Evolutionary conservation across 495 filamentous ascomycete genomes (phyloP).

Genomic region (Penicillium samsonianum): DNA sequence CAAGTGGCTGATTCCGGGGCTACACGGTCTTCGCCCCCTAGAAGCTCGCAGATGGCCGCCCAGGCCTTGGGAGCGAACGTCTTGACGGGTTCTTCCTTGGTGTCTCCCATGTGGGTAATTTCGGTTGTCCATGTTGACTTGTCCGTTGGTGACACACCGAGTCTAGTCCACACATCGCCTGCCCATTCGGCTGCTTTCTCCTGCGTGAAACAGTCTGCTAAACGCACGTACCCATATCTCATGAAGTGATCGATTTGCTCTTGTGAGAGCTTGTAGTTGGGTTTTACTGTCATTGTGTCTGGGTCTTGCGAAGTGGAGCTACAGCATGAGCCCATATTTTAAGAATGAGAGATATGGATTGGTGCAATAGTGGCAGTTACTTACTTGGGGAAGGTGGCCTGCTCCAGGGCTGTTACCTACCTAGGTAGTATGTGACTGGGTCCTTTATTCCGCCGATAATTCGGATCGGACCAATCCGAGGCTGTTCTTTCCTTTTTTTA

Average conservation of each 20-base stretch:
- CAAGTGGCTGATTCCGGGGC: conserved; percentile 52
- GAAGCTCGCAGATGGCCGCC: conserved; percentile 68
- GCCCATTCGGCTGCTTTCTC: conserved; percentile 60
- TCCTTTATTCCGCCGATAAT: neutral
- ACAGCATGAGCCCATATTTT: neutral
- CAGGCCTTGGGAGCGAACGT: conserved; percentile 67
- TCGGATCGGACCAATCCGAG: neutral
- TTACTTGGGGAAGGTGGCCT: conserved; percentile 5
- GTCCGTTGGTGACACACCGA: conserved; percentile 67
- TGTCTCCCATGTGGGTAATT: conserved; percentile 65
- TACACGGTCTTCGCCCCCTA: conserved; percentile 65
- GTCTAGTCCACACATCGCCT: conserved; percentile 63
- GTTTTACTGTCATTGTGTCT: neutral
- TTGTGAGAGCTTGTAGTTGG: conserved; percentile 47
- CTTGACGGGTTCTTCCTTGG: conserved; percentile 53
- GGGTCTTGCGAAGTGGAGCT: neutral
- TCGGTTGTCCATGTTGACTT: conserved; percentile 65
- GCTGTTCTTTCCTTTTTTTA: neutral
- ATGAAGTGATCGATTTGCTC: conserved; percentile 68
- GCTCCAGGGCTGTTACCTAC: neutral
- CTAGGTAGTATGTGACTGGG: neutral
- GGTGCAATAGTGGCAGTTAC: neutral
- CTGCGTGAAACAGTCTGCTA: conserved; percentile 60
- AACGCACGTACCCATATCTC: conserved; percentile 63
- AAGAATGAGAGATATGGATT: no score